Evolutionary conservation across 2,329 filamentous ascomycete genomes (phyloP).

Genomic region (Biscogniauxia marginata): DNA sequence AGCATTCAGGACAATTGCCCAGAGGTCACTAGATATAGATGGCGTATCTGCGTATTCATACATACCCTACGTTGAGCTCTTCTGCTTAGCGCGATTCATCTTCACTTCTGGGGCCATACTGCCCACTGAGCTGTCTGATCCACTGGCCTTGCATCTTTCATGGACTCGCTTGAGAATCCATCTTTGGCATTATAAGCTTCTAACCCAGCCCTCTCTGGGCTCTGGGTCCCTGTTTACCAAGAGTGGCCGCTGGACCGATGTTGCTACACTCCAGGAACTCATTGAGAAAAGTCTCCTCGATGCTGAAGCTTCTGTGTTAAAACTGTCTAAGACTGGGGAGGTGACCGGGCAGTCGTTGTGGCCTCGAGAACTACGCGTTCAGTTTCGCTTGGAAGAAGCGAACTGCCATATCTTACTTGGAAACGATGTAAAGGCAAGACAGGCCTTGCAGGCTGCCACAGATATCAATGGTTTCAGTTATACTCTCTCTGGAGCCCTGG

Average conservation of each 20-base stretch:
- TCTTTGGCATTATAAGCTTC: conserved; percentile 64
- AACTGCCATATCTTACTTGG: conserved; percentile 84
- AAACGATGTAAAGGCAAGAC: conserved; percentile 70
- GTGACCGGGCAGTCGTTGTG: conserved; percentile 34
- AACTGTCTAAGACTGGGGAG: conserved; percentile 14
- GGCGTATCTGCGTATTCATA: conserved; percentile 84
- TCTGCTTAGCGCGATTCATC: conserved; percentile 66
- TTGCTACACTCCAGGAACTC: conserved; percentile 52
- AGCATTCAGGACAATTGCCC: conserved; percentile 42
- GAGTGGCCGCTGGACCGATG: conserved; percentile 58
- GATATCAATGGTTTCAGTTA: conserved; percentile 71
- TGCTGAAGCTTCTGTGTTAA: conserved; percentile 35
- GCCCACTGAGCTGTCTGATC: conserved; percentile 23
- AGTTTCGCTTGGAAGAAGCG: conserved; percentile 78
- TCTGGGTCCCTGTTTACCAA: conserved; percentile 55
- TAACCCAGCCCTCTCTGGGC: conserved; percentile 56
- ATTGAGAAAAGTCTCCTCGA: conserved; percentile 45
- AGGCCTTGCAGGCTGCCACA: conserved; percentile 68
- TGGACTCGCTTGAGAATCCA: conserved; percentile 72
- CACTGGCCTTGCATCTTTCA: conserved; percentile 36
- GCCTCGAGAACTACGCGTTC: conserved; percentile 53
- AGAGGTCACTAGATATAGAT: conserved; percentile 73
- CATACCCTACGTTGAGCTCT: conserved; percentile 79
- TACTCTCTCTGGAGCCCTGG: conserved; percentile 79
- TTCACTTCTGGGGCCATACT: conserved; percentile 39